Evolutionary conservation across 1,139 yeast genomes (phyloP), one percentile per base, ranked within the genome.

Genomic region (Saccharomyces hybrid): DNA sequence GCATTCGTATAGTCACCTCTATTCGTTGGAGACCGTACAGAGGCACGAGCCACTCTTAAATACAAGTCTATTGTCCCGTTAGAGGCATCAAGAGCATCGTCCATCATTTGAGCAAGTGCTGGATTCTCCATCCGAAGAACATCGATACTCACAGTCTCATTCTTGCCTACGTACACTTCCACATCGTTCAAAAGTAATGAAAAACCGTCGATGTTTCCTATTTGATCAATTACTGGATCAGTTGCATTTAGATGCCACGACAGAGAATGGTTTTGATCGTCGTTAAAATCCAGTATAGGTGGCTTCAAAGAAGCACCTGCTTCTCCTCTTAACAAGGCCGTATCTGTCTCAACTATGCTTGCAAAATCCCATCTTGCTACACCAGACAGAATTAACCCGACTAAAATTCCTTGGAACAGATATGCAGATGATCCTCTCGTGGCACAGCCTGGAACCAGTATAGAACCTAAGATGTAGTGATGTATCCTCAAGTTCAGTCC

Each of bases 301-400:
- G 89, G 87, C n/a, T 70, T 61, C 7, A 81, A 56, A 5, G 67
- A 60, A 0, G 86, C 87, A 47, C 80, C 75, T 0, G 96, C 96
- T 60, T 88, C 96, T 28, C 86, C 86, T 60, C 96, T 73, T 57
- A 82, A 71, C 50, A 90, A 71, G 13, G 89, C 79, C 11, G 77
- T 73, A 49, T 79, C 79, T 0, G 97, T 89, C 65, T 91, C 96
- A 1, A 87, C 82, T 56, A 91, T 83, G 25, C 96, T 84, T 2
- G 95, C 98, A 64, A 86, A 83, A 53, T 95, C 97, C 99, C 99
- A 91, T 56, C 95, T 76, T 0, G 96, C 83, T 1, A 89, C 82
- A 0, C 99, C 99, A 25, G 93, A 85, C 7, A 90, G 76, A 54
- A 87, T 79, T 42, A 91, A 73, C 0, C 98, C 99, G 1, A 88